A percentile compares a stretch with the other conserved stretches of the same genome.
These are phyloP conservation scores for Arthrobotrys musiformis DNA, from an alignment of 2,329 filamentous ascomycete genomes.

Conservation along the genomic window DNA sequence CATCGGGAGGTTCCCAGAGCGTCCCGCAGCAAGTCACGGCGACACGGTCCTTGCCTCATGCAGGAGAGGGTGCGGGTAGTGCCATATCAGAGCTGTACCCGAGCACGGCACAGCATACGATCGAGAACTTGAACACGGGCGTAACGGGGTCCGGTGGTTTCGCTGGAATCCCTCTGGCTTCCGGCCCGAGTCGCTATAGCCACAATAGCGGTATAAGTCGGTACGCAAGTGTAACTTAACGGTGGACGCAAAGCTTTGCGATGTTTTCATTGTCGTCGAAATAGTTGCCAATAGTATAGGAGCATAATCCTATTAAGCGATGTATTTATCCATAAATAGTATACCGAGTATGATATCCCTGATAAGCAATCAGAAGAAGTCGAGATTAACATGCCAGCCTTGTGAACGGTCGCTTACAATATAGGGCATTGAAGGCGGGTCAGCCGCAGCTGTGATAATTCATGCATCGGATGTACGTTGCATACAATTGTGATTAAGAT, in stretches of 20 bases:
- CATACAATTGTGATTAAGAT: constrained; percentile 1
- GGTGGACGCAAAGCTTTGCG: background rate
- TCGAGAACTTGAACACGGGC: constrained; percentile 13
- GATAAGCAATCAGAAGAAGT: background rate
- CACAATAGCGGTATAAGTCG: background rate
- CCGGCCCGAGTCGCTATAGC: constrained; percentile 1
- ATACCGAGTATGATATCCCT: background rate
- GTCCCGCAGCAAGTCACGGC: background rate
- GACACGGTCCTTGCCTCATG: background rate
- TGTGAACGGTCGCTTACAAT: background rate
- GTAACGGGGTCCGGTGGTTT: constrained; percentile 4
- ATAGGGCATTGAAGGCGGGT: background rate
- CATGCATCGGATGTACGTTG: background rate
- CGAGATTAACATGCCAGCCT: background rate
- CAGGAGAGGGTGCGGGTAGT: background rate
- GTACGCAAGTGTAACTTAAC: constrained; percentile 1
- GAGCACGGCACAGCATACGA: constrained; percentile 6
- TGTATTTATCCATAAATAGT: background rate
- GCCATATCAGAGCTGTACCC: background rate
- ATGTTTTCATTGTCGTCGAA: background rate
- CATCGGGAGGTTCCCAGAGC: background rate
- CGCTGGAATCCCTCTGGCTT: background rate
- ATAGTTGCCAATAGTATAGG: background rate
- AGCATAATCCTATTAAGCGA: too few species aligned
- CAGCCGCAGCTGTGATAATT: constrained; percentile 49